A percentile compares a stretch with the other conserved stretches of the same genome.
These are phyloP conservation scores for Lanzia echinophila DNA, from an alignment of 2,329 filamentous ascomycete species.

Conservation along the genomic window DNA sequence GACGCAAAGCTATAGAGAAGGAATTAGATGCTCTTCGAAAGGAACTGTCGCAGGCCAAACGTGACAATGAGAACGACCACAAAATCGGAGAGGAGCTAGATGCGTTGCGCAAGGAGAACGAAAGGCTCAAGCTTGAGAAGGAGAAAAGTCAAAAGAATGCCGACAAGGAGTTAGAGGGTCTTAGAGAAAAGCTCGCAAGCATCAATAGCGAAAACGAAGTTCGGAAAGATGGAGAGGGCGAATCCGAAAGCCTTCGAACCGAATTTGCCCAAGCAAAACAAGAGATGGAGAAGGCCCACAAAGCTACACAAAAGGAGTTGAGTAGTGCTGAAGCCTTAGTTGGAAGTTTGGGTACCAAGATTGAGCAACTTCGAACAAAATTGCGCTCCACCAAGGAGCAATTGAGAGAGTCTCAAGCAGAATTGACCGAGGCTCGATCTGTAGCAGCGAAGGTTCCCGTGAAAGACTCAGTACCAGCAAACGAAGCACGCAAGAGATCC, in stretches of 20 bases:
- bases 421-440: conserved; percentile 32
- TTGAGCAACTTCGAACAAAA: conserved; percentile 31
- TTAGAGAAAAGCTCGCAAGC: conserved; percentile 30
- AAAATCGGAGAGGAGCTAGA: conserved; percentile 31
- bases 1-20: conserved; percentile 21
- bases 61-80: conserved; percentile 37
- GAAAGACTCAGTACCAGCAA: conserved; percentile 19
- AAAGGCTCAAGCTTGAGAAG: conserved; percentile 34
- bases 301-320: conserved; percentile 24
- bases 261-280: conserved; percentile 30
- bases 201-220: conserved; percentile 35
- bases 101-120: conserved; percentile 28
- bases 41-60: conserved; percentile 32
- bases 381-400: conserved; percentile 64
- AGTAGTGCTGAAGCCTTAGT: conserved; percentile 53
- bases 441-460: conserved; percentile 21
- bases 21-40: conserved; percentile 25
- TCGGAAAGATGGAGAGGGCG: conserved; percentile 43
- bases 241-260: conserved; percentile 34
- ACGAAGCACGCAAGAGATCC: conserved; percentile 36
- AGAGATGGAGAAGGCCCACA: conserved; percentile 24
- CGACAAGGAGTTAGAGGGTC: conserved; percentile 20
- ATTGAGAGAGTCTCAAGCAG: conserved; percentile 57
- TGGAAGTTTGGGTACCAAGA: conserved; percentile 38
- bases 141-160: conserved; percentile 39